Conservation (phyloP, 768 basidiomycete species). For the Phaffia tasmanica region DNA sequence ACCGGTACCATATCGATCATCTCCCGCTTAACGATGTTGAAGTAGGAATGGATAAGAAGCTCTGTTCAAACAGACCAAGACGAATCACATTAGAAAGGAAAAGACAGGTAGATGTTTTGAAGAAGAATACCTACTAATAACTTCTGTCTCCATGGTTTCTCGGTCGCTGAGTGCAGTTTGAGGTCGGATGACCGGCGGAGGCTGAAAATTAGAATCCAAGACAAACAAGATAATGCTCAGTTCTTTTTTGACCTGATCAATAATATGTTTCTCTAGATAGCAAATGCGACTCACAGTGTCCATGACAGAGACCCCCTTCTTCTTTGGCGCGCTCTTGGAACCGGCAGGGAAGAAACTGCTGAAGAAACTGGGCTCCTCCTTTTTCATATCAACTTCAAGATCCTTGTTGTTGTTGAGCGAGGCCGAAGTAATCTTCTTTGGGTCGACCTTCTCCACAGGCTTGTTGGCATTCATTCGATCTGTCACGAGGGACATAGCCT, state of each 20-base stretch:
- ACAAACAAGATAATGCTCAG: not conserved
- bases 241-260: not conserved
- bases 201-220: constrained; percentile 40
- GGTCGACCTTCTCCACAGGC: constrained; percentile 51
- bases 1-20: constrained; percentile 21
- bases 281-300: constrained; percentile 44
- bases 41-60: constrained; percentile 90
- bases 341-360: constrained; percentile 79
- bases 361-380: constrained; percentile 86
- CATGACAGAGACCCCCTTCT: constrained; percentile 50
- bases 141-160: constrained; percentile 96
- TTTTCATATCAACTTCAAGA: constrained; percentile 76
- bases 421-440: constrained; percentile 58
- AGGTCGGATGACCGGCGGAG: constrained; percentile 76
- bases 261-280: not conserved
- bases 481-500: constrained; percentile 80
- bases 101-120: not conserved
- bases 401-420: constrained; percentile 87
- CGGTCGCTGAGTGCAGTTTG: constrained; percentile 83
- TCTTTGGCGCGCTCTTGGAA: constrained; percentile 50
- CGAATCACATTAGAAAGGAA: too few species aligned
- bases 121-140: constrained; percentile 70
- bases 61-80: constrained; percentile 46
- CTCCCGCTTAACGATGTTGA: constrained; percentile 88
- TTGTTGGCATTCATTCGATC: constrained; percentile 76